Evolutionary conservation across 257 asterid genomes (phyloP), one percentile per base, ranked within the genome.

Genomic region (Scutellaria galericulata): DNA sequence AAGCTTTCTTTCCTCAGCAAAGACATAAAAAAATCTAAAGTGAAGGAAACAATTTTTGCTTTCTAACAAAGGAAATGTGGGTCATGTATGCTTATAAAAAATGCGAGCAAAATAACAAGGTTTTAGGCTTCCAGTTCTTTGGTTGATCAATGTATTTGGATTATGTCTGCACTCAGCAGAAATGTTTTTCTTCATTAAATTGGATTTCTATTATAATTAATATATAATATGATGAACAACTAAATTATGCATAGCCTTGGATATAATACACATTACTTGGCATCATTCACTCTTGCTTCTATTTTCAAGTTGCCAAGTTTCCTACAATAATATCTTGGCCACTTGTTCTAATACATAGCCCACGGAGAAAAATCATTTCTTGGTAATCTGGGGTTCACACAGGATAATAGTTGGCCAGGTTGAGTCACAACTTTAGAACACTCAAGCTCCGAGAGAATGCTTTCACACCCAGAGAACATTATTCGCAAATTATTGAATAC

Each of bases 381-480:
- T 51, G 46, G 9, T 40, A 42, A 12, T 22, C 39, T 9, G 11
- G 0, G 54, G 74, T 3, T 52, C 40, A 68, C n/a, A 8, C n/a
- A 54, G 3, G 5, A 31, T 14, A 40, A 57, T 22, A 55, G 35
- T 22, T 55, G 65, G 40, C 44, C 41, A 44, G 27, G 66, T 27
- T 47, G 58, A 13, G 3, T 44, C 47, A 53, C 48, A n/a, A 5
- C 10, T 22, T 48, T 44, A 27, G 62, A 37, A 31, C 12, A 18
- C 12, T 41, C 51, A 55, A 41, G 54, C 42, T 55, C 52, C 35
- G 41, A 22, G 46, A 55, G 45, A 66, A 69, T 22, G 37, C 54
- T 41, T 55, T 20, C 5, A 56, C 12, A 9, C 37, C 5, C 6
- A 42, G 18, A 22, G 31, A 44, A 20, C 52, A 20, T 18, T 42